phyloP scores from a whole-genome alignment of 768 basidiomycete genomes.

The Tricholoma hemisulphureum region DNA sequence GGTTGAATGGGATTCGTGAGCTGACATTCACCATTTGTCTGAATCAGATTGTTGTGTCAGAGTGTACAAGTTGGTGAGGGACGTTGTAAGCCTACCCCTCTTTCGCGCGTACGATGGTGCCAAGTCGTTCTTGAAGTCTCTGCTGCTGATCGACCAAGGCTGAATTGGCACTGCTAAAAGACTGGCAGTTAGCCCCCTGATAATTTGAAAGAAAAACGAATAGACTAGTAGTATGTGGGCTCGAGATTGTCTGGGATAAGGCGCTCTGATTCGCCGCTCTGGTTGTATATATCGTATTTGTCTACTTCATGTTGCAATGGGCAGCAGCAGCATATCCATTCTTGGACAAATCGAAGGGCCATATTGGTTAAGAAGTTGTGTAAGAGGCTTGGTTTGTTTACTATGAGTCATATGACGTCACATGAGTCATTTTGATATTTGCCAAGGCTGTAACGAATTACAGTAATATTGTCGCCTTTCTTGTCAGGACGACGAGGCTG shows the following conservation, averaged over 20 bases:
- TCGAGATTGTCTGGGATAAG: slow-evolving; percentile 7
- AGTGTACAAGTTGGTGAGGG: not conserved
- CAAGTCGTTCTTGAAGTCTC: slow-evolving; percentile 12
- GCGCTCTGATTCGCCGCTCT: not conserved
- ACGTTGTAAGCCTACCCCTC: slow-evolving; percentile 21
- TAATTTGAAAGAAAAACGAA: not conserved
- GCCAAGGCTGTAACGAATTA: no score
- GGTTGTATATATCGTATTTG: not conserved
- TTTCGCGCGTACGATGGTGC: slow-evolving; percentile 22
- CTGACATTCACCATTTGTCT: slow-evolving; percentile 27
- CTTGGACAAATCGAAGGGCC: not conserved
- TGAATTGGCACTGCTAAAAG: not conserved
- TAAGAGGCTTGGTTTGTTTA: not conserved
- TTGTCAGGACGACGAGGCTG: no score
- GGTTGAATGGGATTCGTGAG: slow-evolving; percentile 27
- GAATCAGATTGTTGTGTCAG: not conserved
- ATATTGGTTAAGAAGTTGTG: not conserved
- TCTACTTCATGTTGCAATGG: not conserved
- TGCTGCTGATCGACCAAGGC: slow-evolving; percentile 9
- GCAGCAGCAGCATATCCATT: slow-evolving; percentile 1
- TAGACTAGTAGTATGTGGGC: not conserved
- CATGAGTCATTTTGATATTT: not conserved
- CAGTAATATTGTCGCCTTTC: no score
- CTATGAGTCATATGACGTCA: no score
- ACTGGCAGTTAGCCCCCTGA: not conserved